These are phyloP conservation scores for Leishmania martiniquensis DNA, from an alignment of 208 protist species.

Conservation along the genomic window DNA sequence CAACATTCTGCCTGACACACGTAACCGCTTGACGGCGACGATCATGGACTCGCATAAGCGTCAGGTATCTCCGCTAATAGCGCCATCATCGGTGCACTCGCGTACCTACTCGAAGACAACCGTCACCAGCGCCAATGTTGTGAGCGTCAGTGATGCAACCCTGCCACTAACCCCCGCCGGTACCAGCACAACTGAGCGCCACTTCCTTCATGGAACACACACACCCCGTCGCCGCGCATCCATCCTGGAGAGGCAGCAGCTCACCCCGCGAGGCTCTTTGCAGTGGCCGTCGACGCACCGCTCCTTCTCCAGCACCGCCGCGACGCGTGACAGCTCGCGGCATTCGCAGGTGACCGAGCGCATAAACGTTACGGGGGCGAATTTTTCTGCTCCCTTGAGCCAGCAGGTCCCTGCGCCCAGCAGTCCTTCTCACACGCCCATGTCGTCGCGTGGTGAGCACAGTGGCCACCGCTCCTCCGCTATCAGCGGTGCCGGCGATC, in stretches of 20 bases:
- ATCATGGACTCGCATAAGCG: conserved; percentile 3
- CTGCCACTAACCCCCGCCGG: not conserved
- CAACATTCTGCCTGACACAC: not conserved
- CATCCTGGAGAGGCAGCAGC: conserved; percentile 29
- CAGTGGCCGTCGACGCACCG: conserved; percentile 49
- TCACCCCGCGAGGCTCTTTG: conserved; percentile 32
- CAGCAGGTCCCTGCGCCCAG: conserved; percentile 11
- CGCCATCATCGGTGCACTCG: conserved; percentile 1
- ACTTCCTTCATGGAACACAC: not conserved
- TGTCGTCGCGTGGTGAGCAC: conserved; percentile 19
- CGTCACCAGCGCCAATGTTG: conserved; percentile 23
- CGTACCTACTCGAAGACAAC: conserved; percentile 23
- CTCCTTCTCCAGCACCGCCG: conserved; percentile 39
- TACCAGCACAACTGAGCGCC: not conserved
- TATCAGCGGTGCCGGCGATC: not conserved
- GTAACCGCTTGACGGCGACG: not conserved
- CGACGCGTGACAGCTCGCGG: conserved; percentile 43
- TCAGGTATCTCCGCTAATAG: conserved; percentile 13
- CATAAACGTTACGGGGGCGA: conserved; percentile 8
- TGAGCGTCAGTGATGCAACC: conserved; percentile 15
- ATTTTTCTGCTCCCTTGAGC: not conserved
- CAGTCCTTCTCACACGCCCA: conserved; percentile 27
- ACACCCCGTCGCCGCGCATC: conserved; percentile 26
- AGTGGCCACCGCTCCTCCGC: conserved; percentile 16
- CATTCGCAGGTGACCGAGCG: conserved; percentile 27